Conservation (phyloP, 805 yeast species). For the Lachancea sp. region DNA sequence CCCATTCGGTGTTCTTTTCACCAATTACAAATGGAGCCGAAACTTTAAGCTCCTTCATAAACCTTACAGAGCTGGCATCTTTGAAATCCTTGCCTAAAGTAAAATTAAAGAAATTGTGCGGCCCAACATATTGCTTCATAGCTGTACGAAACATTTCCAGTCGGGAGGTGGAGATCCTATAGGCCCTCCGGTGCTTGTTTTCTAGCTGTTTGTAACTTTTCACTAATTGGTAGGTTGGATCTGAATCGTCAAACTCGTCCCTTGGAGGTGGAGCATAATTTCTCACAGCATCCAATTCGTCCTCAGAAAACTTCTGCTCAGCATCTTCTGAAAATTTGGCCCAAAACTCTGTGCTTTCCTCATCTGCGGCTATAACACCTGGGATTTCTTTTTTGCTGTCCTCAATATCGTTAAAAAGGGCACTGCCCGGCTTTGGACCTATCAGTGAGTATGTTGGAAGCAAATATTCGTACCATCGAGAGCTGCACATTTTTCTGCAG, state of each 20-base stretch:
- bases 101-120: constrained; percentile 88
- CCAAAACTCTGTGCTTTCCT: constrained; percentile 78
- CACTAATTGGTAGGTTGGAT: constrained; percentile 35
- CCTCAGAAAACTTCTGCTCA: constrained; percentile 27
- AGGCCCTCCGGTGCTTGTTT: constrained; percentile 58
- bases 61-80: constrained; percentile 81
- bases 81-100: constrained; percentile 75
- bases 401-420: constrained; percentile 53
- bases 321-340: constrained; percentile 38
- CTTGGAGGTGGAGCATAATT: constrained; percentile 33
- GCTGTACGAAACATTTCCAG: constrained; percentile 59
- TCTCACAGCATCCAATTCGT: constrained; percentile 24
- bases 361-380: constrained; percentile 53
- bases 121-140: constrained; percentile 69
- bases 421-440: constrained; percentile 79
- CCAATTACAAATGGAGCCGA: constrained; percentile 87
- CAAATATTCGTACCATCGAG: constrained; percentile 91
- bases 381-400: constrained; percentile 50
- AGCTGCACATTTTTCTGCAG: constrained; percentile 90
- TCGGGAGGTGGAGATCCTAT: constrained; percentile 57
- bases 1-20: constrained; percentile 91
- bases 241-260: constrained; percentile 37
- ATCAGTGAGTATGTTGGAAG: constrained; percentile 86
- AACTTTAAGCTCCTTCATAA: constrained; percentile 71
- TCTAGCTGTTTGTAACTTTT: constrained; percentile 57